Evolutionary conservation across 2,329 filamentous ascomycete species (phyloP).

Genomic region (Colletotrichum abscissum): DNA sequence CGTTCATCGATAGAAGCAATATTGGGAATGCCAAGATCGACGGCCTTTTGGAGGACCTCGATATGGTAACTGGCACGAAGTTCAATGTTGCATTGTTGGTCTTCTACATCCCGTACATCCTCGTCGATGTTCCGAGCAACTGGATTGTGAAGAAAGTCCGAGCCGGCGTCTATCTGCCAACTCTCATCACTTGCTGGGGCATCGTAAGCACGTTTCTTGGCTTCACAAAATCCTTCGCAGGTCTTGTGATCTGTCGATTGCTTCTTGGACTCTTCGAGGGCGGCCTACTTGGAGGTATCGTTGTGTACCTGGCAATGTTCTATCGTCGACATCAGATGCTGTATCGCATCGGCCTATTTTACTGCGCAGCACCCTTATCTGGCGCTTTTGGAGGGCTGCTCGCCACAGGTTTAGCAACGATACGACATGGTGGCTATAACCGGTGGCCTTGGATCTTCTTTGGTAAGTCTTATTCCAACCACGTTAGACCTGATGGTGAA

Average conservation of each 20-base stretch:
- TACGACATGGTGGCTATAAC: not conserved
- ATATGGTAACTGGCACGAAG: not conserved
- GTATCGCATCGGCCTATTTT: not conserved
- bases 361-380: not conserved
- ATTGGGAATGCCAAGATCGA: not conserved
- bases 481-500: too few species aligned
- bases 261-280: not conserved
- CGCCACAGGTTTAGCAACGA: not conserved
- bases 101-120: not conserved
- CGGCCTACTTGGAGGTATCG: not conserved
- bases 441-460: not conserved
- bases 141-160: not conserved
- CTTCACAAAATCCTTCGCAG: not conserved
- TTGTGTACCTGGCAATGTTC: not conserved
- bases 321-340: not conserved
- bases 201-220: not conserved
- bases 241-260: not conserved
- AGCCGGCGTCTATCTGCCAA: not conserved
- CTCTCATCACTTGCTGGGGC: not conserved
- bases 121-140: not conserved
- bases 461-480: not conserved
- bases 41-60: not conserved
- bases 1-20: not conserved
- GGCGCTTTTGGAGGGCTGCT: not conserved
- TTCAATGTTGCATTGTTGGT: not conserved